These are phyloP conservation scores for Phaeotremella fagi DNA, from an alignment of 768 basidiomycete genomes.

Conservation along the genomic window DNA sequence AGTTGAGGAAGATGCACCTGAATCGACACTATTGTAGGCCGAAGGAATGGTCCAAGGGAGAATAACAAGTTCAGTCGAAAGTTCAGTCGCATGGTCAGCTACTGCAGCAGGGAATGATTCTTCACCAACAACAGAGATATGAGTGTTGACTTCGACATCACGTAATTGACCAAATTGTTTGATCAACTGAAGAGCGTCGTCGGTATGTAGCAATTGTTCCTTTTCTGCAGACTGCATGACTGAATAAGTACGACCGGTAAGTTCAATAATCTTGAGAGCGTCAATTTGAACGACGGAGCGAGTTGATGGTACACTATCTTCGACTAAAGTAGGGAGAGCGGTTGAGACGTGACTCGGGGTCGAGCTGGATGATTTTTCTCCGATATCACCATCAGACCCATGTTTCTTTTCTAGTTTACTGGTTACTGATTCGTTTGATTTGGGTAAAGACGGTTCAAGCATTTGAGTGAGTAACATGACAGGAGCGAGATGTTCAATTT, in stretches of 20 bases:
- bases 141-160: constrained; percentile 60
- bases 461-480: constrained; percentile 88
- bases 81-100: constrained; percentile 57
- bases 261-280: constrained; percentile 80
- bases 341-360: constrained; percentile 18
- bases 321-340: constrained; percentile 10
- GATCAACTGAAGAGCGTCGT: constrained; percentile 57
- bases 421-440: background rate
- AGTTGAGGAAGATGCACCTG: constrained; percentile 13
- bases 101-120: constrained; percentile 69
- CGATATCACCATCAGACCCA: constrained; percentile 11
- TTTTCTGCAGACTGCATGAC: constrained; percentile 71
- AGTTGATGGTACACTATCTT: background rate
- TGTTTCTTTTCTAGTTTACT: constrained; percentile 6
- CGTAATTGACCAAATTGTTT: constrained; percentile 42
- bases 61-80: constrained; percentile 67
- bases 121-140: constrained; percentile 69
- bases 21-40: too few species aligned
- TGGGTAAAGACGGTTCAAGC: constrained; percentile 53
- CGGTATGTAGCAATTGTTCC: constrained; percentile 51
- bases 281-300: constrained; percentile 54
- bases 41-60: constrained; percentile 68
- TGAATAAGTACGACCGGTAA: constrained; percentile 81
- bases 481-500: constrained; percentile 78
- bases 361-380: constrained; percentile 20